Percentiles rank a stretch among this genome's conserved stretches.
Conservation (phyloP, 768 basidiomycete species). For the Tricholoma furcatifolium region DNA sequence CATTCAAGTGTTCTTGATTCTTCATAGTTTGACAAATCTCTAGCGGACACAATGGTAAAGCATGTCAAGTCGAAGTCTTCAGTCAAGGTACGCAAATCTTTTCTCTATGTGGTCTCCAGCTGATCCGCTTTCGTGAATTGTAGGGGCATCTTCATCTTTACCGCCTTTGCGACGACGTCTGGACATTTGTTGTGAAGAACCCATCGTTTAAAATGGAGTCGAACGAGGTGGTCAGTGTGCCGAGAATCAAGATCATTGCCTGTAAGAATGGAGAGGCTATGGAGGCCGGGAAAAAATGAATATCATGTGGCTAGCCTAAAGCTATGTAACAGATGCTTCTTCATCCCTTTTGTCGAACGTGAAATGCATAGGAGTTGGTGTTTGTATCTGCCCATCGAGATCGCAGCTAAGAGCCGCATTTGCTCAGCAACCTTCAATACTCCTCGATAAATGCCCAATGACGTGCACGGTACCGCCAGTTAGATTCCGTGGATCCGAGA, state of each 20-base stretch:
- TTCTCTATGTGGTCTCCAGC: not conserved
- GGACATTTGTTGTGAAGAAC: constrained; percentile 97
- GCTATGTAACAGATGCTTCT: not conserved
- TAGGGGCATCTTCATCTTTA: constrained; percentile 93
- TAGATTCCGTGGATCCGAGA: no score
- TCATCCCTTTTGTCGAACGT: no score
- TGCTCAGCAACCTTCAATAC: no score
- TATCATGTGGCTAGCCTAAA: not conserved
- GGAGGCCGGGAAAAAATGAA: constrained; percentile 76
- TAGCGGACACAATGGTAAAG: constrained; percentile 90
- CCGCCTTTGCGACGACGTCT: constrained; percentile 92
- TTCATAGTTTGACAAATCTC: constrained; percentile 88
- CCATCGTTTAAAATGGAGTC: constrained; percentile 95
- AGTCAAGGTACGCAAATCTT: constrained; percentile 61
- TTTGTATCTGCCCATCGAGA: no score
- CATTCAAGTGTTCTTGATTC: not conserved
- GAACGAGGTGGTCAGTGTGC: constrained; percentile 70
- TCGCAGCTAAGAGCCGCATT: no score
- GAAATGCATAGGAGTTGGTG: no score
- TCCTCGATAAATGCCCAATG: no score
- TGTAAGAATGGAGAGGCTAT: constrained; percentile 95
- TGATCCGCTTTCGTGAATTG: not conserved
- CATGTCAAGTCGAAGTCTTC: constrained; percentile 94
- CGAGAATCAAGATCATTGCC: constrained; percentile 95
- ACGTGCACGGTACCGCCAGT: no score